Conservation (phyloP, 2,329 filamentous ascomycete genomes). For the Penicillium sp. region DNA sequence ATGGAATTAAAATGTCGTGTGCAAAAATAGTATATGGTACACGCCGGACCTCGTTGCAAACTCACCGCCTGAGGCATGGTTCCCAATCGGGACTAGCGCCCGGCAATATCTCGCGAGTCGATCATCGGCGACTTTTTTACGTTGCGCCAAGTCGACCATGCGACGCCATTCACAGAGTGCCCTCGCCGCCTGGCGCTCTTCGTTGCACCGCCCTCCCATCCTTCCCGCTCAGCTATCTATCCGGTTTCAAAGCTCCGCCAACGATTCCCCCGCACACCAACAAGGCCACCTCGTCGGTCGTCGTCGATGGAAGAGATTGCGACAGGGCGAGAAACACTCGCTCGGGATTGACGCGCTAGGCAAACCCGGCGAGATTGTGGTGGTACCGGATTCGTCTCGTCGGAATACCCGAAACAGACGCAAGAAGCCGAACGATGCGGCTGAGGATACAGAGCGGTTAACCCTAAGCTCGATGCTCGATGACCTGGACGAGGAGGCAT, state of each 20-base stretch:
- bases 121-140: not conserved
- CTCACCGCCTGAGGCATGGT: not conserved
- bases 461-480: constrained; percentile 26
- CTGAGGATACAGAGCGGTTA: constrained; percentile 4
- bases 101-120: not conserved
- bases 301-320: not conserved
- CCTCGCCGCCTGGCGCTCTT: not conserved
- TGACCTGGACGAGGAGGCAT: constrained; percentile 25
- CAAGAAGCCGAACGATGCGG: constrained; percentile 4
- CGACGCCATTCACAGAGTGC: constrained; percentile 4
- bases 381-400: constrained; percentile 30
- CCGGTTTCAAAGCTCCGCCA: constrained; percentile 9
- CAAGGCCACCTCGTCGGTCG: not conserved
- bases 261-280: not conserved
- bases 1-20: no score
- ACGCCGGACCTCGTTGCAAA: no score
- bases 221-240: not conserved
- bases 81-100: not conserved
- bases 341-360: constrained; percentile 37
- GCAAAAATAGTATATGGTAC: no score
- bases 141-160: constrained; percentile 6
- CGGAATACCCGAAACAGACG: constrained; percentile 4
- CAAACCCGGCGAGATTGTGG: constrained; percentile 37
- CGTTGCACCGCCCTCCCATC: not conserved
- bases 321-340: constrained; percentile 12